Percentiles rank a stretch among this genome's conserved stretches.
Conservation (phyloP, 1,139 yeast species). For the Yamadazyma triangularis region DNA sequence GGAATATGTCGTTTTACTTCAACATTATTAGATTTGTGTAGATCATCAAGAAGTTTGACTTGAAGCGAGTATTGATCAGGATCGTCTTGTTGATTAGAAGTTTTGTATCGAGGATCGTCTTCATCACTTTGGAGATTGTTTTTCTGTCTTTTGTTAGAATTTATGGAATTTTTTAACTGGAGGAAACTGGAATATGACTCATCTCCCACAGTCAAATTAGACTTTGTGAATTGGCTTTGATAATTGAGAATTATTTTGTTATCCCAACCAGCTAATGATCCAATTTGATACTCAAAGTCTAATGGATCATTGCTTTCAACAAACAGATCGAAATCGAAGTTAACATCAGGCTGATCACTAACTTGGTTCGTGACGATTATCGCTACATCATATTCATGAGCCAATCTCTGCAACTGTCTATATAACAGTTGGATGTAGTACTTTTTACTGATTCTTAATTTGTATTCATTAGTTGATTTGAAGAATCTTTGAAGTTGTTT, state of each 20-base stretch:
- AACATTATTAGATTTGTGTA: slow-evolving; percentile 11
- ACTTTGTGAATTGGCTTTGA: slow-evolving; percentile 6
- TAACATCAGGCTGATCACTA: slow-evolving; percentile 40
- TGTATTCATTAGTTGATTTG: slow-evolving; percentile 24
- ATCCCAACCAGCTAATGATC: slow-evolving; percentile 78
- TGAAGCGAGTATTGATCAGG: not conserved
- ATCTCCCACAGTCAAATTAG: slow-evolving; percentile 3
- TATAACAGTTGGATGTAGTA: slow-evolving; percentile 44
- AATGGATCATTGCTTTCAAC: slow-evolving; percentile 33
- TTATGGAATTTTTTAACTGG: not conserved
- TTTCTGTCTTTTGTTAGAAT: not conserved
- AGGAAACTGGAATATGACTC: not conserved
- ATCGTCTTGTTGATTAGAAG: not conserved
- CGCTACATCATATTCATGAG: slow-evolving; percentile 49
- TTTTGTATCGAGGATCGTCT: slow-evolving; percentile 8
- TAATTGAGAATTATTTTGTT: slow-evolving; percentile 22
- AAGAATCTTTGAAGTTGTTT: slow-evolving; percentile 22
- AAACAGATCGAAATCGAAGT: not conserved
- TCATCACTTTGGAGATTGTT: slow-evolving; percentile 30
- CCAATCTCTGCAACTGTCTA: slow-evolving; percentile 46
- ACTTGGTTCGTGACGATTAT: slow-evolving; percentile 80
- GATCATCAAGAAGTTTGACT: slow-evolving; percentile 10
- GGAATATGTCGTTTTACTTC: slow-evolving; percentile 28
- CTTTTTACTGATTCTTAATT: slow-evolving; percentile 29
- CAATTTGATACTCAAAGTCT: slow-evolving; percentile 63